phyloP scores from a whole-genome alignment of 371 early-diverging fungal genomes.

The Neoconidiobolus thromboides region DNA sequence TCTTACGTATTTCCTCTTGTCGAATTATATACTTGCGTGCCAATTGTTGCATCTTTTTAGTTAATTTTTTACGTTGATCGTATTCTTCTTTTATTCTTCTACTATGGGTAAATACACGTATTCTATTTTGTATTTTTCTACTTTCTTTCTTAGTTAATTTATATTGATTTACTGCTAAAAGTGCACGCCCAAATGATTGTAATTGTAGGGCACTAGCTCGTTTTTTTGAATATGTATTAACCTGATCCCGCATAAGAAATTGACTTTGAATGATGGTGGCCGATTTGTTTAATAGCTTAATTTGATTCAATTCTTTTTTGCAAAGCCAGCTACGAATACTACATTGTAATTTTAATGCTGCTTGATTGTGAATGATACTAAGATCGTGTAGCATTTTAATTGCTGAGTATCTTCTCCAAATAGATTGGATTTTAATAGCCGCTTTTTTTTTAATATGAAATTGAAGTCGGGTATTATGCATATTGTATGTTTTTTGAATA shows the following conservation, averaged over 20 bases:
- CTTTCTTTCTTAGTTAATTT: too few relatives aligned
- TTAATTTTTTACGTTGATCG: not conserved
- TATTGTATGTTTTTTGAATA: too few relatives aligned
- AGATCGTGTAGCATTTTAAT: too few relatives aligned
- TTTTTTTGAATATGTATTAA: not conserved
- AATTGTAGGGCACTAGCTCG: not conserved
- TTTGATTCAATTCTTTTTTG: not conserved
- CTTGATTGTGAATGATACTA: too few relatives aligned
- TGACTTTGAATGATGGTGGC: too few relatives aligned
- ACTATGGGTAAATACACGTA: not conserved
- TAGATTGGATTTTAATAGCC: not conserved
- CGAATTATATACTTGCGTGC: too few relatives aligned
- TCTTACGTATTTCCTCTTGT: too few relatives aligned
- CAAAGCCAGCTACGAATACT: too few relatives aligned
- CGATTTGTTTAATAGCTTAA: not conserved
- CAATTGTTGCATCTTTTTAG: not conserved
- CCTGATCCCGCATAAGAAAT: not conserved
- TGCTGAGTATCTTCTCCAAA: not conserved
- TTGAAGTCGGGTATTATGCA: too few relatives aligned
- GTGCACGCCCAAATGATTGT: not conserved
- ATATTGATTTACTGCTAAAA: not conserved
- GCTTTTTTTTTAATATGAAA: too few relatives aligned
- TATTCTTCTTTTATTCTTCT: not conserved
- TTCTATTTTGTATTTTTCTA: not conserved
- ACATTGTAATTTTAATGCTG: not conserved